These are phyloP conservation scores for Aspergillus diversus DNA, from an alignment of 495 filamentous ascomycete genomes.

Conservation along the genomic window DNA sequence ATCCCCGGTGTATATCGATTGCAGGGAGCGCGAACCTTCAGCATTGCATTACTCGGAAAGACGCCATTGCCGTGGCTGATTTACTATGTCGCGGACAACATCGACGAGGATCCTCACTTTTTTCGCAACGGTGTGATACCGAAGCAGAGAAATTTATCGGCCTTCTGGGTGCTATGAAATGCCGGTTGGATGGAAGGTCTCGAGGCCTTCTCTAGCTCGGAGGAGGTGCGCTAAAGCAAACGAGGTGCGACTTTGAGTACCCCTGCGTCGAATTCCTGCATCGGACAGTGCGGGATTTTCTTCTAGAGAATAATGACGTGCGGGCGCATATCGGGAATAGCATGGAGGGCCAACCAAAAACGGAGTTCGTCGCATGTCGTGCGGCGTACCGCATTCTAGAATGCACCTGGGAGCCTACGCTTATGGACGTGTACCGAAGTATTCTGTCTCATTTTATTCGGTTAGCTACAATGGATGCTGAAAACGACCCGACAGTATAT, in stretches of 20 bases:
- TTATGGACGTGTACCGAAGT: too few relatives aligned
- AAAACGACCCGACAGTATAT: too few relatives aligned
- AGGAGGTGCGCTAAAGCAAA: too few relatives aligned
- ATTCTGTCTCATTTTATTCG: too few relatives aligned
- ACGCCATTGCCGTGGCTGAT: neutral
- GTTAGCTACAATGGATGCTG: too few relatives aligned
- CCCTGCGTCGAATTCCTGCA: neutral
- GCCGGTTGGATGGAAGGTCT: neutral
- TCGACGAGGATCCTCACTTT: neutral
- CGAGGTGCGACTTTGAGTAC: neutral
- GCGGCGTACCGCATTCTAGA: neutral
- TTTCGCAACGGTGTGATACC: neutral
- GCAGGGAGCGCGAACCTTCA: neutral
- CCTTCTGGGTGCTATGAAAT: neutral
- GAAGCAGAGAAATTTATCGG: neutral
- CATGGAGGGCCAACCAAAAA: neutral
- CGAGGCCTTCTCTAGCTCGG: neutral
- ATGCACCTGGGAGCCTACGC: too few relatives aligned
- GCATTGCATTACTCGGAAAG: neutral
- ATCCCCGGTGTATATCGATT: neutral
- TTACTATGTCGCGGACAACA: neutral
- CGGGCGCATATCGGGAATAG: neutral
- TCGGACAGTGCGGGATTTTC: neutral
- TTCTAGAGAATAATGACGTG: neutral
- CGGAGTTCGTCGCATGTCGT: neutral